Evolutionary conservation across 805 yeast genomes (phyloP).

Genomic region (Babjeviella inositovora): DNA sequence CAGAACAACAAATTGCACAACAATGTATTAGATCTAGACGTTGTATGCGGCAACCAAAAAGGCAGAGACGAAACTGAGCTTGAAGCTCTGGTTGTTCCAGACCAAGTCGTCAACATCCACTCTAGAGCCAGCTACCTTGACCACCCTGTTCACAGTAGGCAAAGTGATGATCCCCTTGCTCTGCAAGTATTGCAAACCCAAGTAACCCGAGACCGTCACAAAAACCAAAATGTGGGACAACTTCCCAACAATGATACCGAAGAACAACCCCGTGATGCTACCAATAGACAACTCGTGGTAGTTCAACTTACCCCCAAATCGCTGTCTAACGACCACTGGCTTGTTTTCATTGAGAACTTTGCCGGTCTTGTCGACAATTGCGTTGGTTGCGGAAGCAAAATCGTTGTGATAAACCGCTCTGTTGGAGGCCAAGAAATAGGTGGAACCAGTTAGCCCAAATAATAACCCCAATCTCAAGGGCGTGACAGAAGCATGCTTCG

Average conservation of each 20-base stretch:
- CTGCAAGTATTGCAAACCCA: slow-evolving; percentile 17
- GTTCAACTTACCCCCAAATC: slow-evolving; percentile 29
- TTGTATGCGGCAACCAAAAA: slow-evolving; percentile 24
- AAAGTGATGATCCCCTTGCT: slow-evolving; percentile 16
- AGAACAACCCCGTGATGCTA: slow-evolving; percentile 39
- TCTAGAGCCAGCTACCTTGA: too few species aligned
- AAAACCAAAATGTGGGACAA: slow-evolving; percentile 35
- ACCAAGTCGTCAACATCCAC: slow-evolving; percentile 18
- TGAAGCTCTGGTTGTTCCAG: slow-evolving; percentile 20
- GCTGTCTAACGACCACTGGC: too few species aligned
- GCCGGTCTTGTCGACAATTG: slow-evolving; percentile 23
- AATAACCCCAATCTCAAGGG: too few species aligned
- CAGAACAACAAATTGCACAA: too few species aligned
- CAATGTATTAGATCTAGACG: too few species aligned
- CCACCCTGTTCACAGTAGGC: too few species aligned
- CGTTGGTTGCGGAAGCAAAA: too few species aligned
- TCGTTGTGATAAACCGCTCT: too few species aligned
- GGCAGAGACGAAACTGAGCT: slow-evolving; percentile 16
- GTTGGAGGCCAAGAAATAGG: too few species aligned
- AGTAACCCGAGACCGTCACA: slow-evolving; percentile 24
- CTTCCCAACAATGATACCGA: slow-evolving; percentile 49
- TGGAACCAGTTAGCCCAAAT: too few species aligned
- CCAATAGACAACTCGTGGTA: slow-evolving; percentile 52
- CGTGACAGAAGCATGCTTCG: too few species aligned
- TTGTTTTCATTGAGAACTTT: too few species aligned